phyloP scores from a whole-genome alignment of 2,329 filamentous ascomycete genomes.

The Fusarium sp. region DNA sequence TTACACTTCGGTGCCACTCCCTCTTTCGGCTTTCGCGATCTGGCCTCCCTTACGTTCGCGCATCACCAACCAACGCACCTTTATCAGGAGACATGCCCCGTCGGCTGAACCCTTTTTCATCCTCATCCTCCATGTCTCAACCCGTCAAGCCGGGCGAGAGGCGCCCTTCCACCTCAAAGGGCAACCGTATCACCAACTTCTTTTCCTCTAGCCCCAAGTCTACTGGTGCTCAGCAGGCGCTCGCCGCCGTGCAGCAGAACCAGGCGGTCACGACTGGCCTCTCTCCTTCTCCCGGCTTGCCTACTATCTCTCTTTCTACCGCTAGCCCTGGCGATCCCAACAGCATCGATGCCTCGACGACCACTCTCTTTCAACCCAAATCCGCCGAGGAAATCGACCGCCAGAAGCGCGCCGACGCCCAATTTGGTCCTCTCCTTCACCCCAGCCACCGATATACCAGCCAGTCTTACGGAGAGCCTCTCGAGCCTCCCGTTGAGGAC shows the following conservation, averaged over 20 bases:
- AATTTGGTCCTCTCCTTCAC: slow-evolving; percentile 89
- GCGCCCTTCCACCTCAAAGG: slow-evolving; percentile 75
- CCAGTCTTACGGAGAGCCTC: slow-evolving; percentile 84
- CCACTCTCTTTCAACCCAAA: slow-evolving; percentile 86
- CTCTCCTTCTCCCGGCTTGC: slow-evolving; percentile 82
- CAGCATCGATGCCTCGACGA: slow-evolving; percentile 81
- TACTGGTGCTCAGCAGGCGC: slow-evolving; percentile 77
- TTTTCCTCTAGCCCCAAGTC: slow-evolving; percentile 86
- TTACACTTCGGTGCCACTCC: slow-evolving; percentile 10
- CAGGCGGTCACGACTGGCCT: slow-evolving; percentile 70
- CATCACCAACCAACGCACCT: slow-evolving; percentile 27
- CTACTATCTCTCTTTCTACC: slow-evolving; percentile 92
- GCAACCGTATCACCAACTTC: slow-evolving; percentile 84
- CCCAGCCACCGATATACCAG: slow-evolving; percentile 90
- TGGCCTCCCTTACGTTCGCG: slow-evolving; percentile 22
- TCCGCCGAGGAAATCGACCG: slow-evolving; percentile 85
- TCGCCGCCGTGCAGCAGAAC: slow-evolving; percentile 76
- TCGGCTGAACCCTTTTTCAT: slow-evolving; percentile 72
- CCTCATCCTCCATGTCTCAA: slow-evolving; percentile 63
- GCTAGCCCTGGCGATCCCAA: slow-evolving; percentile 81
- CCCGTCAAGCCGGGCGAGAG: slow-evolving; percentile 69
- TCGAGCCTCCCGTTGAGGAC: slow-evolving; percentile 89
- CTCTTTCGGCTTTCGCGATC: slow-evolving; percentile 25
- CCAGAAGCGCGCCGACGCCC: slow-evolving; percentile 84
- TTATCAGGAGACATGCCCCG: slow-evolving; percentile 68